Percentiles rank a stretch among this genome's conserved stretches.
phyloP scores from a whole-genome alignment of 2,329 filamentous ascomycete genomes.

The Trichophyton benhamiae region DNA sequence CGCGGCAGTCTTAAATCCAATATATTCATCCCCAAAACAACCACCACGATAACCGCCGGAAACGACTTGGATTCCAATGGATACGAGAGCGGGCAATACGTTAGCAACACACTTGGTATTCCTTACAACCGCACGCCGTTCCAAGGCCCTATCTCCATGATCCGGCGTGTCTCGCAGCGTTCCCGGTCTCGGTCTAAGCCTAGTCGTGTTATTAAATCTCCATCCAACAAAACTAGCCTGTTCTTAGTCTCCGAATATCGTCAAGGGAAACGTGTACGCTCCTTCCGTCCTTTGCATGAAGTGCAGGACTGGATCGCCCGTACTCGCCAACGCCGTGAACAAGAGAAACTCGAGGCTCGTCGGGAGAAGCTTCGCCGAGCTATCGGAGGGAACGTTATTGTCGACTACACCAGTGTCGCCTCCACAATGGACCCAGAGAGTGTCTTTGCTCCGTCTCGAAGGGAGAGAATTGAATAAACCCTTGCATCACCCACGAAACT shows the following conservation, averaged over 20 bases:
- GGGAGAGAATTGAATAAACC: not conserved
- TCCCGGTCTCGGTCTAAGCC: constrained; percentile 13
- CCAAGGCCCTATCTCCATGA: constrained; percentile 29
- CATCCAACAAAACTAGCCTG: constrained; percentile 18
- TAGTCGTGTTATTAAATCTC: not conserved
- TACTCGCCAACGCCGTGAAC: constrained; percentile 31
- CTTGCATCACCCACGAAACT: not conserved
- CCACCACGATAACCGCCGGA: constrained; percentile 4
- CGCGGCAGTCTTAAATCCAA: not conserved
- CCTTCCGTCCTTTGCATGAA: constrained; percentile 34
- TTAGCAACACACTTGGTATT: constrained; percentile 46
- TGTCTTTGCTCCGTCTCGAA: not conserved
- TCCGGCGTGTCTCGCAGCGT: constrained; percentile 23
- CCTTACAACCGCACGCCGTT: constrained; percentile 37
- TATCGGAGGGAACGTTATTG: constrained; percentile 37
- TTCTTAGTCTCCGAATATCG: constrained; percentile 19
- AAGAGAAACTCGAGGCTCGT: constrained; percentile 39
- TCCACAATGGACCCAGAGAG: constrained; percentile 1
- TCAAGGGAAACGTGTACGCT: constrained; percentile 11
- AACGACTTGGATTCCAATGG: constrained; percentile 12
- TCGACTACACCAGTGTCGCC: constrained; percentile 18
- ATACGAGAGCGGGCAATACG: constrained; percentile 25
- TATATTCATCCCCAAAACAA: not conserved
- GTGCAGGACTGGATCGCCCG: constrained; percentile 38
- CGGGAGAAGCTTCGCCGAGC: constrained; percentile 42